Evolutionary conservation across 371 early-diverging fungal species (phyloP).

Genomic region (Cokeromyces recurvatus): DNA sequence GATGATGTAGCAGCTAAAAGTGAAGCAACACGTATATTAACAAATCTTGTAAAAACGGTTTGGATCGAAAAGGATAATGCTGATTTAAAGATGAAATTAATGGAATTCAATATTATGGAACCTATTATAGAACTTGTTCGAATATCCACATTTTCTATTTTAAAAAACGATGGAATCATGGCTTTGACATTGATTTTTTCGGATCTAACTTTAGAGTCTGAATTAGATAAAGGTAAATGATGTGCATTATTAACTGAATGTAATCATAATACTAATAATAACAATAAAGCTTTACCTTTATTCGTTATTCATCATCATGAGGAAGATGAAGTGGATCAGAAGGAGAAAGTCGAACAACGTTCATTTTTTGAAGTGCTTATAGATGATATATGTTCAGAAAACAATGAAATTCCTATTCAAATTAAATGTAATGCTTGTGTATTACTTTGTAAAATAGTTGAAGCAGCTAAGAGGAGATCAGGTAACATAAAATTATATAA

Average conservation of each 20-base stretch:
- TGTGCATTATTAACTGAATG: no score
- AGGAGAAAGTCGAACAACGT: no score
- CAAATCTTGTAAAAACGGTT: conserved; percentile 51
- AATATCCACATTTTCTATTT: conserved; percentile 50
- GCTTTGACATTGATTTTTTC: conserved; percentile 52
- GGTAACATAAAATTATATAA: conserved; percentile 20
- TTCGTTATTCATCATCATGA: conserved; percentile 2
- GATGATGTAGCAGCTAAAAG: conserved; percentile 59
- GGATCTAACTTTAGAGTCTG: conserved; percentile 19
- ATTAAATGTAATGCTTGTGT: conserved; percentile 51
- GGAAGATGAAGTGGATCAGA: conserved; percentile 13
- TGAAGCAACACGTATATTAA: conserved; percentile 59
- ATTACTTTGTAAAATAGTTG: conserved; percentile 41
- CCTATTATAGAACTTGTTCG: conserved; percentile 49
- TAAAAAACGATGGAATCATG: conserved; percentile 62
- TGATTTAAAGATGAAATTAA: conserved; percentile 36
- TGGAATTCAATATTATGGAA: conserved; percentile 30
- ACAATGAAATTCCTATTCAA: conserved; percentile 31
- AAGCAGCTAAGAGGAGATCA: conserved; percentile 29
- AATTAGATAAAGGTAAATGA: conserved; percentile 17
- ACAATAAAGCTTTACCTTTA: conserved; percentile 23
- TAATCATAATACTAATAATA: no score
- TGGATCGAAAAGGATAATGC: conserved; percentile 24
- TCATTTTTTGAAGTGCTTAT: conserved; percentile 45
- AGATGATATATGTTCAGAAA: conserved; percentile 19